Percentiles rank a stretch among this genome's conserved stretches.
Evolutionary conservation across 371 early-diverging fungal species (phyloP).

Genomic region (Mucor piriformis): DNA sequence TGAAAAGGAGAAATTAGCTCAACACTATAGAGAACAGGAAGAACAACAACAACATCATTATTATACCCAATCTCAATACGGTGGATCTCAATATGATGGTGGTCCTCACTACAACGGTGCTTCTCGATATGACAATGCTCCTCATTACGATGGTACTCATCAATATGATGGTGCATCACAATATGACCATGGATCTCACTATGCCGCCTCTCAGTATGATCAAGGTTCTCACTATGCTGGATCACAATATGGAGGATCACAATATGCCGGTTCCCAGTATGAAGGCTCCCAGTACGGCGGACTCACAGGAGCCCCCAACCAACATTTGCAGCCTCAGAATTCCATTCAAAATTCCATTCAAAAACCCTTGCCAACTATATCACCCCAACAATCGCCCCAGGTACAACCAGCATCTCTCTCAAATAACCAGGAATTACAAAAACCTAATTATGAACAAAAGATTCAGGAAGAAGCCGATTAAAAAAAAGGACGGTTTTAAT

Average conservation of each 20-base stretch:
- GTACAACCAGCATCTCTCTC: background rate
- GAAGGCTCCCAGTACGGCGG: background rate
- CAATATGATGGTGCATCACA: background rate
- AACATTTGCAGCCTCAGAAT: background rate
- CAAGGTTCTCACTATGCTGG: background rate
- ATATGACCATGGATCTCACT: constrained; percentile 2
- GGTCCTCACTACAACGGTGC: background rate
- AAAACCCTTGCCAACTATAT: background rate
- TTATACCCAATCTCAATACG: background rate
- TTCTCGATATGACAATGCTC: background rate
- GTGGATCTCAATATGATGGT: constrained; percentile 7
- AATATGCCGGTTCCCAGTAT: background rate
- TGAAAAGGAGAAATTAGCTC: constrained; percentile 30
- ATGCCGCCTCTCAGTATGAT: background rate
- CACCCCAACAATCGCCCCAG: background rate
- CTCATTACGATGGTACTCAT: background rate
- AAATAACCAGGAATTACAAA: background rate
- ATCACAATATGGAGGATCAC: constrained; percentile 5
- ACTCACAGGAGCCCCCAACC: background rate
- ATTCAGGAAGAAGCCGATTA: constrained; percentile 3
- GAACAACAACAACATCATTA: constrained; percentile 7
- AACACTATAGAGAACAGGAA: constrained; percentile 25
- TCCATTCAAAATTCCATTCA: constrained; percentile 4
- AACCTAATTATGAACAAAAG: constrained; percentile 11
- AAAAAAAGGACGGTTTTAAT: background rate